Conservation (phyloP, 129 eudicot species). For the Dittrichia graveolens region DNA sequence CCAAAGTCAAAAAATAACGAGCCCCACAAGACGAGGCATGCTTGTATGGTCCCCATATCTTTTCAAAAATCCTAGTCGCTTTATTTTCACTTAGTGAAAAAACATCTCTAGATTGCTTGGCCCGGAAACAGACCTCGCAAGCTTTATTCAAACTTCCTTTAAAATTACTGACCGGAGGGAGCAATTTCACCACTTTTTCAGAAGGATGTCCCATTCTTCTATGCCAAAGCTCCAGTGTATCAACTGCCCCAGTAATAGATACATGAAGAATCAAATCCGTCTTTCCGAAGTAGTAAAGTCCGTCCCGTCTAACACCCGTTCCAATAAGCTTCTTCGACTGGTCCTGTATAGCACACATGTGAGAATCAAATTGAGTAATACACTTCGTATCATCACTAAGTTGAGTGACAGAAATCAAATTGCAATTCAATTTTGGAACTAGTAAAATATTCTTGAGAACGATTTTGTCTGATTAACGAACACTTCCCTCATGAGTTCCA, state of each 20-base stretch:
- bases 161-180: conserved; percentile 16
- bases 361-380: not conserved
- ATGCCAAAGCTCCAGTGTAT: conserved; percentile 28
- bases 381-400: not conserved
- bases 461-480: not conserved
- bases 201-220: conserved; percentile 26
- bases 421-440: not conserved
- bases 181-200: conserved; percentile 3
- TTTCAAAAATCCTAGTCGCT: conserved; percentile 4
- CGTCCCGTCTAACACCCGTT: conserved; percentile 5
- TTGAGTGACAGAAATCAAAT: not conserved
- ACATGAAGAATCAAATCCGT: not conserved
- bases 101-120: conserved; percentile 20
- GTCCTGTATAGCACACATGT: not conserved
- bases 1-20: conserved; percentile 19
- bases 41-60: conserved; percentile 28
- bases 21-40: conserved; percentile 17
- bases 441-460: not conserved
- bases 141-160: conserved; percentile 2
- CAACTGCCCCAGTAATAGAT: no score
- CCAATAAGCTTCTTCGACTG: conserved; percentile 1
- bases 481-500: not conserved
- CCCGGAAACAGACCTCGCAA: conserved; percentile 17
- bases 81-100: conserved; percentile 15
- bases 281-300: conserved; percentile 21